phyloP scores from a whole-genome alignment of 139 green algal genomes.

The Chlamydomonas schloesseri region DNA sequence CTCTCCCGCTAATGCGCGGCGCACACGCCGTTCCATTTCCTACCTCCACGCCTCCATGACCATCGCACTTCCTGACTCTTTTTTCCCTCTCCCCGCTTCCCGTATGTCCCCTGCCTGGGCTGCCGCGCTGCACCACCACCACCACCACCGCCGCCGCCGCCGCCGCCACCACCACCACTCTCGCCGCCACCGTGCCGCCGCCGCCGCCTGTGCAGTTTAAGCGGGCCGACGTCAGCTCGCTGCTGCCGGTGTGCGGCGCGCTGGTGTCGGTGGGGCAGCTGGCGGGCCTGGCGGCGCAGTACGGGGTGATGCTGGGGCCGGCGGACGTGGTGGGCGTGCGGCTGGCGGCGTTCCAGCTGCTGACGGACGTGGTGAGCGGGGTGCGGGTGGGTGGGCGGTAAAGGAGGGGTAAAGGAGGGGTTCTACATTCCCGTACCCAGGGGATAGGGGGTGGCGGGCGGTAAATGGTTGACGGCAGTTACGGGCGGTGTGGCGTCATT shows the following conservation, averaged over 20 bases:
- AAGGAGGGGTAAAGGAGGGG: too few species aligned
- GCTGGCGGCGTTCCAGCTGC: slow-evolving; percentile 32
- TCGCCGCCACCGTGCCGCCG: neutral
- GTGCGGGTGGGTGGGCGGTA: neutral
- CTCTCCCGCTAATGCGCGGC: too few species aligned
- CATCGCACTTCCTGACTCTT: too few species aligned
- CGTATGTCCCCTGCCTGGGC: too few species aligned
- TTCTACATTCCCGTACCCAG: too few species aligned
- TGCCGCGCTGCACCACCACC: too few species aligned
- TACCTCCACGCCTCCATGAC: too few species aligned
- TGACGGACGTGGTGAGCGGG: slow-evolving; percentile 30
- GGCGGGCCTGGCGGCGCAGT: neutral
- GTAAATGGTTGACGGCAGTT: neutral
- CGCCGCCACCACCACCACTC: neutral
- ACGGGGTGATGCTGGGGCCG: neutral
- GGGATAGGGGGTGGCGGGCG: neutral
- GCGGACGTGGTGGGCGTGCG: slow-evolving; percentile 15
- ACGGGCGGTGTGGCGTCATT: too few species aligned
- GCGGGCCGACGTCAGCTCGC: neutral
- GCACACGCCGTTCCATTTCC: too few species aligned
- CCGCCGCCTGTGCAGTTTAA: neutral
- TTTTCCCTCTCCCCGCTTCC: too few species aligned
- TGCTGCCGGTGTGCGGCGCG: neutral
- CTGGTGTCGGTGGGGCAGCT: slow-evolving; percentile 3
- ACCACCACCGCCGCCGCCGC: neutral